These are phyloP conservation scores for Elsinoe australis DNA, from an alignment of 2,329 filamentous ascomycete genomes.

Conservation along the genomic window DNA sequence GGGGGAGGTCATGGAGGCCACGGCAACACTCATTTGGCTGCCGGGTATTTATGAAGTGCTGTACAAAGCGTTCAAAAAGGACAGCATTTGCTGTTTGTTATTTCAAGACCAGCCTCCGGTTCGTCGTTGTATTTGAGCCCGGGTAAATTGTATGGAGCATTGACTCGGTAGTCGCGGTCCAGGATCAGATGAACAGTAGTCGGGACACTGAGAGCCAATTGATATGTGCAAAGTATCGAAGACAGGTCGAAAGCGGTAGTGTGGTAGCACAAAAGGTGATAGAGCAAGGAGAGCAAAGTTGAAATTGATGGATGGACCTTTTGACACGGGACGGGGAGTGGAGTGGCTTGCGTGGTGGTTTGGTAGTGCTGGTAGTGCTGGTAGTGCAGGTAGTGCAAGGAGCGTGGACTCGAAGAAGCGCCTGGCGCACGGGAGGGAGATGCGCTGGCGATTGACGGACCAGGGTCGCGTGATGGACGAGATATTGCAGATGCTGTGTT, in stretches of 20 bases:
- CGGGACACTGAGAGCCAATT: not conserved
- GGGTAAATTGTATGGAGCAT: conserved; percentile 4
- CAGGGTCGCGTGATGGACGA: conserved; percentile 11
- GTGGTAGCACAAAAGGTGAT: conserved; percentile 6
- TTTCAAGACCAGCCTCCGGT: not conserved
- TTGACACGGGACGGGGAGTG: not conserved
- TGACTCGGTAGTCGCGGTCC: not conserved
- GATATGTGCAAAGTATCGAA: not conserved
- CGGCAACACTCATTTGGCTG: conserved; percentile 14
- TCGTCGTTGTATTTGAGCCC: not conserved
- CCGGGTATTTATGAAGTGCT: conserved; percentile 4
- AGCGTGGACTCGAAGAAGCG: conserved; percentile 1
- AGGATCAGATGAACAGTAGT: not conserved
- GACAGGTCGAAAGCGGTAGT: not conserved
- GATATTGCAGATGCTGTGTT: not conserved
- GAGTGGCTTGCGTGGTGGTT: conserved; percentile 10
- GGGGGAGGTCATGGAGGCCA: conserved; percentile 13
- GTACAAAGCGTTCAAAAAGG: not conserved
- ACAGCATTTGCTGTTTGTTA: not conserved
- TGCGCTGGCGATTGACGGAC: conserved; percentile 7
- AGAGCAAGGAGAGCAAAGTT: not conserved
- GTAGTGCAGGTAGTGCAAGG: not conserved
- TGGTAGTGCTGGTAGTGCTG: not conserved
- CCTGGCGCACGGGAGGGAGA: conserved; percentile 5
- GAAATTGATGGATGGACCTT: not conserved